Percentiles rank a stretch among this genome's conserved stretches.
phyloP scores from a whole-genome alignment of 2,329 filamentous ascomycete genomes.

The Fusarium sp. region DNA sequence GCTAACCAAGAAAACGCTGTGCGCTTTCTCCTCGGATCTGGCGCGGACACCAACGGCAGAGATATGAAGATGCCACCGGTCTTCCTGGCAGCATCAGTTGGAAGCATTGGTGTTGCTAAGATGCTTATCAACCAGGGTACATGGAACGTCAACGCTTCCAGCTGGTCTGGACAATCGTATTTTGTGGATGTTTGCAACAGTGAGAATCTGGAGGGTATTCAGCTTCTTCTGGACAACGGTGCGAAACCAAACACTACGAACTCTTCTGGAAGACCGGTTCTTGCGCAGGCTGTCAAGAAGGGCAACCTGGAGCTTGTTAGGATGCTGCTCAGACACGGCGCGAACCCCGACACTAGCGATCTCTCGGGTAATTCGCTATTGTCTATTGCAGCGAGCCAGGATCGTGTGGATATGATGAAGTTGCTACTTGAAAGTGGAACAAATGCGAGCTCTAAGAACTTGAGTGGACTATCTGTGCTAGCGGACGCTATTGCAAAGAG shows the following conservation, averaged over 20 bases:
- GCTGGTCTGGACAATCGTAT: constrained; percentile 46
- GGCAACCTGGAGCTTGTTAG: constrained; percentile 44
- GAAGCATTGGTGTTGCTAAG: constrained; percentile 45
- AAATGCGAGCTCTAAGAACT: constrained; percentile 45
- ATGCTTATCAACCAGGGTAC: constrained; percentile 48
- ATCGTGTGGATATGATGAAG: constrained; percentile 47
- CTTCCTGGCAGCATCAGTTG: constrained; percentile 50
- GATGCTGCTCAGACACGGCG: constrained; percentile 52
- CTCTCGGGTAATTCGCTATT: constrained; percentile 49
- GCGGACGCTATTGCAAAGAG: constrained; percentile 50
- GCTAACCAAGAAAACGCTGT: constrained; percentile 49
- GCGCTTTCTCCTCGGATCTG: constrained; percentile 49
- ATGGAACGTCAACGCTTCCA: constrained; percentile 46
- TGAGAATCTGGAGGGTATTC: constrained; percentile 44
- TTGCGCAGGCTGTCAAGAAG: constrained; percentile 47
- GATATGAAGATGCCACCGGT: constrained; percentile 48
- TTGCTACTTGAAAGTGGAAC: constrained; percentile 52
- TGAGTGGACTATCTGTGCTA: constrained; percentile 50
- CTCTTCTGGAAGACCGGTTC: constrained; percentile 43
- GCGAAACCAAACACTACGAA: constrained; percentile 46
- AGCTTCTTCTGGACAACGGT: constrained; percentile 48
- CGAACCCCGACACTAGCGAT: constrained; percentile 48
- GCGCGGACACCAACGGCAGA: constrained; percentile 44
- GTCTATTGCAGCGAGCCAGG: constrained; percentile 45
- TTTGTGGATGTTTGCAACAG: constrained; percentile 47